Percentiles rank a stretch among this genome's conserved stretches.
These are phyloP conservation scores for Cucumis cinereus DNA, from an alignment of 306 rosid species.

Conservation along the genomic window DNA sequence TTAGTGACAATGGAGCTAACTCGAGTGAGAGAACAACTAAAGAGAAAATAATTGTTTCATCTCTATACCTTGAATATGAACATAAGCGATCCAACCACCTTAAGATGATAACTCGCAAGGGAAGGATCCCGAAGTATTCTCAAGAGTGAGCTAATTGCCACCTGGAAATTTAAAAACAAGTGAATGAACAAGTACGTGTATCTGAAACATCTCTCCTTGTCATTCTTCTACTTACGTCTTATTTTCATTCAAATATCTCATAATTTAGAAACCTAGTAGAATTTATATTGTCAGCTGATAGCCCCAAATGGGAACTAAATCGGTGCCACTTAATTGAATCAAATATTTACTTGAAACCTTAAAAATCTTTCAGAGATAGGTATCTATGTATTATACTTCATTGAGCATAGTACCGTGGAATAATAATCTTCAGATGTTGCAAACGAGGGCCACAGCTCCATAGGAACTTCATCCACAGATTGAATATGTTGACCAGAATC, in stretches of 20 bases:
- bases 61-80: slow-evolving; percentile 85
- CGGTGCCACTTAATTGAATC: not conserved
- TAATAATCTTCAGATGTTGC: slow-evolving; percentile 90
- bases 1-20: slow-evolving; percentile 13
- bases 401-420: slow-evolving; percentile 52
- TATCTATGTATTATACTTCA: not conserved
- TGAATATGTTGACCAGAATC: slow-evolving; percentile 92
- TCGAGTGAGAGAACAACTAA: not conserved
- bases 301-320: not conserved
- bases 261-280: not conserved
- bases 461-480: slow-evolving; percentile 72
- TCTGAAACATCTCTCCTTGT: not conserved
- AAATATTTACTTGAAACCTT: not conserved
- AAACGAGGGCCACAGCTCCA: slow-evolving; percentile 91
- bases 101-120: slow-evolving; percentile 76
- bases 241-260: not conserved
- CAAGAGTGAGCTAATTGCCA: slow-evolving; percentile 94
- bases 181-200: not conserved
- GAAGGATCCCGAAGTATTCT: slow-evolving; percentile 97
- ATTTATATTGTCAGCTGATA: not conserved
- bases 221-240: not conserved
- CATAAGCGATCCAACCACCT: slow-evolving; percentile 97
- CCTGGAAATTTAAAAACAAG: slow-evolving; percentile 25
- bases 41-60: not conserved
- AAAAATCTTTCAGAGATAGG: not conserved